Base-by-base conservation (phyloP, 495 filamentous ascomycete species). In the Talaromyces borbonicus region DNA sequence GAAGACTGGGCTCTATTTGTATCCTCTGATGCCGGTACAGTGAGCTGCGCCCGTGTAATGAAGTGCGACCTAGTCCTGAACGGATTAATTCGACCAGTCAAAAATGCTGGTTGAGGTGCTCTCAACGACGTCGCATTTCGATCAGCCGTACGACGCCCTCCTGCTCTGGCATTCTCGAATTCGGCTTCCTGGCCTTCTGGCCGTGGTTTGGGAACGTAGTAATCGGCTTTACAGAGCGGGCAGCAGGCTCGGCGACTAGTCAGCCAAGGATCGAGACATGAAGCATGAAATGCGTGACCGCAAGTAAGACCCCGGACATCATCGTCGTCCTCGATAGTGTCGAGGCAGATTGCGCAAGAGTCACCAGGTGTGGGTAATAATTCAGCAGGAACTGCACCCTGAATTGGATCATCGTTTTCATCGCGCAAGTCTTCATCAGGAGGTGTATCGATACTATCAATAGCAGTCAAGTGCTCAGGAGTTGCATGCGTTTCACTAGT, bases 171-270 rank as follows among this genome's bases (percentile, higher is more conserved):
- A 31, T 47, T 45, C 15, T 60, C 58, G 19, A 56, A 18, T 6
- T 53, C 18, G 6, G 56, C 51, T 27, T 56, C 63, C 51, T 68
- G 72, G 12, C 63, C 71, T 48, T 81, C 77, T 27, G 73, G 57
- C 16, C 84, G 83, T 15, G 85, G 85, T 58, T 94, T 95, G 0
- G 89, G 88, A 27, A 85, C 78, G 60, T 93, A 97, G 63, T 96
- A 98, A 52, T 96, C 89, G 9, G 87, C 82, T 67, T 99, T 99
- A 71, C 92, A 97, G 35, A 97, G 78, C 40, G 93, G 93, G 62
- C 93, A 99, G 62, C 92, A 95, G 9, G 92, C 93, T 49, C 90
- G 79, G 50, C 92, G 74, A 54, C 79, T 86, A 1, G 92, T 98
- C 43, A 98, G 69, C 92, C 92, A 98, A 8, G 93, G 92, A 55